Percentiles rank a stretch among this genome's conserved stretches.
Conservation (phyloP, 2,329 filamentous ascomycete genomes). For the Phoma herbarum region DNA sequence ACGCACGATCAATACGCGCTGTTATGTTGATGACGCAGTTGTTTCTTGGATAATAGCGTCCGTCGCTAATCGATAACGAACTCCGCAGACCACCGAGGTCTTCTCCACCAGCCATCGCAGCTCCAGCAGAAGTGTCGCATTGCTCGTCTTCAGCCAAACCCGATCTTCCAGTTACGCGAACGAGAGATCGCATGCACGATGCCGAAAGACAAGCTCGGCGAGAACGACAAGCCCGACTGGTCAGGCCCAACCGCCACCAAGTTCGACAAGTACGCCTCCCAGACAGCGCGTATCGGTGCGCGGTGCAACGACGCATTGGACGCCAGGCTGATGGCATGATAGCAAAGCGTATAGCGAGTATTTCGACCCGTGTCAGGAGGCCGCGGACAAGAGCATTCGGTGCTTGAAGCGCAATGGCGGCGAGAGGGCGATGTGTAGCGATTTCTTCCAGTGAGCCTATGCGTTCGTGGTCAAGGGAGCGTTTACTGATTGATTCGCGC, state of each 20-base stretch:
- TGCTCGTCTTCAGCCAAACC: not conserved
- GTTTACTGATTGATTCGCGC: not conserved
- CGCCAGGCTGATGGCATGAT: conserved; percentile 23
- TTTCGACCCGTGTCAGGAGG: conserved; percentile 95
- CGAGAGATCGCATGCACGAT: not conserved
- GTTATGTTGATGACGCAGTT: conserved; percentile 18
- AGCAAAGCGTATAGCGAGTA: conserved; percentile 91
- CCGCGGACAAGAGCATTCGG: conserved; percentile 82
- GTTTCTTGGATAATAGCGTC: not conserved
- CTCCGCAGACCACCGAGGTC: conserved; percentile 23
- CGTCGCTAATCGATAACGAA: conserved; percentile 50
- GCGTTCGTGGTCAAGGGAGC: no score
- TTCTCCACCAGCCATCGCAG: not conserved
- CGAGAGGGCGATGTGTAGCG: conserved; percentile 86
- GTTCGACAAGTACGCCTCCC: conserved; percentile 51
- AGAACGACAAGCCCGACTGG: conserved; percentile 30
- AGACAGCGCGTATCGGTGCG: not conserved
- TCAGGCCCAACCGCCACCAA: conserved; percentile 44
- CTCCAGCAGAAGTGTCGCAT: not conserved
- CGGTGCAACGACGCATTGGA: not conserved
- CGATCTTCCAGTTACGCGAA: not conserved
- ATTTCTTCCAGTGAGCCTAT: conserved; percentile 95
- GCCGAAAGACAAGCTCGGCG: conserved; percentile 26
- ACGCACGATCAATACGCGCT: conserved; percentile 2
- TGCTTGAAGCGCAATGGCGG: conserved; percentile 90